Evolutionary conservation across 192 early-diverging fungal species (phyloP), one percentile per base, ranked within the genome.

Genomic region (Gigaspora rosea): DNA sequence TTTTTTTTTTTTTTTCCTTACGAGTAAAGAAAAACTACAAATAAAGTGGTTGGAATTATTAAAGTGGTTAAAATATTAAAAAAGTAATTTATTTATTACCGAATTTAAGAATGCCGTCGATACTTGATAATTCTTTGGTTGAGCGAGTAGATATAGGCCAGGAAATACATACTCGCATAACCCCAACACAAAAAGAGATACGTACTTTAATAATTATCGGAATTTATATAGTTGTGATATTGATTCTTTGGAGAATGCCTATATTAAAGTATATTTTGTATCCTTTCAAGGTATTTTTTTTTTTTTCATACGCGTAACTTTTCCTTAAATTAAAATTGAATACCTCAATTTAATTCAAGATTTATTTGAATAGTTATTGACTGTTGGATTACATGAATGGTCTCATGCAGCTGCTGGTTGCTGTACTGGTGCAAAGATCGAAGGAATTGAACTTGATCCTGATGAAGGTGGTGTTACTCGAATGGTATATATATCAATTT

Each of bases 341-440:
- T 27, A 41, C 1, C 70, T 56, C 48, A 50, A 8, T 78, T 47
- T 6, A 27, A 47, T 65, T 64, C 33, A 79, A 62, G 52, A 15
- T 36, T 68, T 48, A 18, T 48, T 20, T 59, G 52, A 46, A 12
- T 80, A 93, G 92, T 85, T 96, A 46, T 85, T 96, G 11, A 95
- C 94, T 0, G 96, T 98, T 56, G 94, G 92, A 20, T 81, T 99
- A 56, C 97, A 99, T 79, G 97, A 99, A 82, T 97, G 97, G 80
- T 91, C 94, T 36, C 96, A 99, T 80, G 97, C 96, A 2, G 86
- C 87, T 36, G 95, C 95, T 22, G 95, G 94, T 0, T 85, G 88
- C 49, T 88, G 90, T 73, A 98, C 96, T n/a, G 94, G 96, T 22
- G 97, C 92, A 16, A 90, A 91, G 71, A 93, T 99, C 15, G 87